Base-by-base conservation (phyloP, 352 stramenopile species). In the Globisporangium emineosum region DNA sequence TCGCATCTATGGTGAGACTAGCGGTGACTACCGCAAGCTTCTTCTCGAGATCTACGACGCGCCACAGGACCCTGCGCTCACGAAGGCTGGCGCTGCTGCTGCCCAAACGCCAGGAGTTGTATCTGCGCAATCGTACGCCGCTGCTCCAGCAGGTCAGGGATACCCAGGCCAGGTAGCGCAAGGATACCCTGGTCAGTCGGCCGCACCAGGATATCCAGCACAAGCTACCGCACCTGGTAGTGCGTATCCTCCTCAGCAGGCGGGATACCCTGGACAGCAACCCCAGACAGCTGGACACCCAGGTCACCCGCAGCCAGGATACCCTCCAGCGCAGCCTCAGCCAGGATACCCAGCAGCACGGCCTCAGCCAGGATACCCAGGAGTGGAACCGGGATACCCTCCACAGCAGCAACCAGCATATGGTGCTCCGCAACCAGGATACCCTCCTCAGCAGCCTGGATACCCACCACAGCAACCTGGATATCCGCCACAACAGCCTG, bases 11-110 rank as follows among this genome's bases (percentile, higher is more conserved):
- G 72, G 75, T 9, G 78, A 90, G 37, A 88, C 73, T 5, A 88
- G 77, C 60, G 81, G 81, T 23, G 76, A 90, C 56, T 90, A 87
- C 57, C 78, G 76, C 49, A 84, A 85, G 30, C 52, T 90, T 10
- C 56, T 90, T 32, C 64, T 89, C 23, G 71, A 81, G 61, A 75
- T 90, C 43, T 91, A 86, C 60, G 85, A 93, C 35, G 78, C 83
- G n/a, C 81, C 83, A 5, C 79, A 76, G 3, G 81, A 92, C 66
- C 21, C 64, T 32, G 66, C 70, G 0, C 63, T 54, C 10, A 15
- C 66, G 27, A 43, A 56, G 12, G 8, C 49, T 43, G 59, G 42
- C 37, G 65, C 49, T 66, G 37, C 19, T 47, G 3, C 30, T 51
- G 50, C 4, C 17, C 56, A 57, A 47, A 57, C 63, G 2, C 54